A percentile compares a stretch with the other conserved stretches of the same genome.
phyloP scores from a whole-genome alignment of 2,329 filamentous ascomycete genomes.

The Talaromyces sp. region DNA sequence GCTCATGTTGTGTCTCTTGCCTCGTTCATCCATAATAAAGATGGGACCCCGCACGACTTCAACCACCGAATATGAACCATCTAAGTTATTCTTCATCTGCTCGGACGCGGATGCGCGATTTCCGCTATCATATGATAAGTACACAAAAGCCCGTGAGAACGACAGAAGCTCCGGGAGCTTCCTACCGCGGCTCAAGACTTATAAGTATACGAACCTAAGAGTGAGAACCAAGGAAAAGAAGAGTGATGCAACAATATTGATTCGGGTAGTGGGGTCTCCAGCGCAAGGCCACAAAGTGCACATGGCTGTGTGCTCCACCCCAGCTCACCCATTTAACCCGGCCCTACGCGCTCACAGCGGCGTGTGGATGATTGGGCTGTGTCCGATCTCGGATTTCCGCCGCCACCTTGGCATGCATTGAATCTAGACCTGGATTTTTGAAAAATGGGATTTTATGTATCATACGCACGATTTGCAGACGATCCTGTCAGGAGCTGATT shows the following conservation, averaged over 20 bases:
- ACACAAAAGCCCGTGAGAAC: background rate
- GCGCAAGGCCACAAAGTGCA: conserved; percentile 6
- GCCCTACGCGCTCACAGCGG: conserved; percentile 3
- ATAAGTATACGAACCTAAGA: background rate
- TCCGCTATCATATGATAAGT: background rate
- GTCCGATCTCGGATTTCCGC: conserved; percentile 7
- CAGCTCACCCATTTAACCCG: background rate
- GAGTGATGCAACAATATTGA: background rate
- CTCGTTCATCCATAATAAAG: conserved; percentile 2
- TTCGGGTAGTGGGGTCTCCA: conserved; percentile 10
- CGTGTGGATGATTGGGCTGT: conserved; percentile 1
- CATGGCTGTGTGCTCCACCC: background rate
- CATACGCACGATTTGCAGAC: no score
- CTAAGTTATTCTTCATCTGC: conserved; percentile 4
- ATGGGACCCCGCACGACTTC: background rate
- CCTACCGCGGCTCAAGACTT: background rate
- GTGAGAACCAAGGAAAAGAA: background rate
- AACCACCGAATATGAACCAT: conserved; percentile 1
- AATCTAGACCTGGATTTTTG: background rate
- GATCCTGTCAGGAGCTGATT: no score
- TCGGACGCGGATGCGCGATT: background rate
- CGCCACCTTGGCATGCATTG: conserved; percentile 1
- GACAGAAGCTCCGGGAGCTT: background rate
- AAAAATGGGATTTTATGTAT: background rate
- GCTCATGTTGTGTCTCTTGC: background rate